Conservation (phyloP, 73 alveolate genomes). For the Durusdinium trenchii region DNA sequence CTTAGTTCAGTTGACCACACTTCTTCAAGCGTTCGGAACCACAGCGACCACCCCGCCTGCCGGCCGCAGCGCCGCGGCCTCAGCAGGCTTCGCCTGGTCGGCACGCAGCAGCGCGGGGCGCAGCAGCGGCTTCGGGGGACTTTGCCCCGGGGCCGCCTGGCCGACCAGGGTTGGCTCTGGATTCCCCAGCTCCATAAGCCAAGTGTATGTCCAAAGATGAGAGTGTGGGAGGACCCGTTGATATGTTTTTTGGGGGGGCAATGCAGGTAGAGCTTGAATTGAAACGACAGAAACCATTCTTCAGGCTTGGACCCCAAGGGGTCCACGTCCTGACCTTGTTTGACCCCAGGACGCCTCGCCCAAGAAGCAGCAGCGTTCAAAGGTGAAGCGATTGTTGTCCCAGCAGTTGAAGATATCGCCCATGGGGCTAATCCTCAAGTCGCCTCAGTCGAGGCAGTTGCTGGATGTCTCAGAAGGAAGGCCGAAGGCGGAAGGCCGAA, state of each 20-base stretch:
- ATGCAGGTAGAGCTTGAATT: too few relatives aligned
- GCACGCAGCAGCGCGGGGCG: not conserved
- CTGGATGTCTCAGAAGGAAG: not conserved
- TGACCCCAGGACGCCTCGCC: conserved; percentile 64
- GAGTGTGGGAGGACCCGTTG: too few relatives aligned
- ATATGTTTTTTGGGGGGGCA: too few relatives aligned
- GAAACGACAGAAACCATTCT: too few relatives aligned
- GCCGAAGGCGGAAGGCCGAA: too few relatives aligned
- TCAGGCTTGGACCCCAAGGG: too few relatives aligned
- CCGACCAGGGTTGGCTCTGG: not conserved
- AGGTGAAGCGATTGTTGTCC: conserved; percentile 84
- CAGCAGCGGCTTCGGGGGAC: conserved; percentile 26
- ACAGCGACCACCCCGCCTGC: not conserved
- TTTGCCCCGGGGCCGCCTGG: not conserved
- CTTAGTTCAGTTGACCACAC: too few relatives aligned
- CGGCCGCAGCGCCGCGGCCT: conserved; percentile 10
- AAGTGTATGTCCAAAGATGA: not conserved
- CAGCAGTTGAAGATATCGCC: conserved; percentile 49
- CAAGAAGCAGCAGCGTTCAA: conserved; percentile 86
- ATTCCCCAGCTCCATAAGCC: not conserved
- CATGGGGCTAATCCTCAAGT: not conserved
- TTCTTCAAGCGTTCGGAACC: not conserved
- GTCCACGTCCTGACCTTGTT: too few relatives aligned
- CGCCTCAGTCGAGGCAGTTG: not conserved
- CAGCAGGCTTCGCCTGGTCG: not conserved